Conservation (phyloP, 2,329 filamentous ascomycete genomes). For the Apiospora rasikravindrae region DNA sequence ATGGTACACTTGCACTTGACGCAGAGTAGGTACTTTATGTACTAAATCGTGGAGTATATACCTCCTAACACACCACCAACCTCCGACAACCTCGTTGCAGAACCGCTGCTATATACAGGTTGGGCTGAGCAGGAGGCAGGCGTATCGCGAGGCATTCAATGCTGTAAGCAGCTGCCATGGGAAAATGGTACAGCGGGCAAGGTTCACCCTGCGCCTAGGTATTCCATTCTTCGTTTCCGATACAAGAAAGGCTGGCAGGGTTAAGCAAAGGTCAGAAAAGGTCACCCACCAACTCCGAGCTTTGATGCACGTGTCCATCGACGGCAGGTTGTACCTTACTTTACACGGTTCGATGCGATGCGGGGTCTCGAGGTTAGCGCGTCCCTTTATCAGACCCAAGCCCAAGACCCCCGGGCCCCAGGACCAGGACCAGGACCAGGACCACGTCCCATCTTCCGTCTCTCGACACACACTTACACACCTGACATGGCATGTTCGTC, state of each 20-base stretch:
- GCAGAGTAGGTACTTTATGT: not conserved
- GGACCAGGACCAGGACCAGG: not conserved
- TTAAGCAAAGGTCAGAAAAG: not conserved
- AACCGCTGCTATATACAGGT: not conserved
- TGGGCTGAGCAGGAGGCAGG: not conserved
- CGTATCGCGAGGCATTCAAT: not conserved
- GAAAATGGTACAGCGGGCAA: not conserved
- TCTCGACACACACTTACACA: conserved; percentile 1
- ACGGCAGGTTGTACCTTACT: conserved; percentile 5
- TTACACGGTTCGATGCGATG: conserved; percentile 13
- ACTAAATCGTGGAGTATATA: not conserved
- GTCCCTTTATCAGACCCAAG: conserved; percentile 9
- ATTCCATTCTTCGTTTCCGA: not conserved
- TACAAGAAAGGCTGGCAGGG: not conserved
- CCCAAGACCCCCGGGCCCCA: not conserved
- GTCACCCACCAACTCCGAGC: not conserved
- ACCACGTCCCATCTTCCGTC: conserved; percentile 8
- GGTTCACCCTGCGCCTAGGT: not conserved
- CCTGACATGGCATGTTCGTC: conserved; percentile 9
- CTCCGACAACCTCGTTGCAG: not conserved
- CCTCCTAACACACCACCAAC: not conserved
- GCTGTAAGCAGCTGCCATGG: not conserved
- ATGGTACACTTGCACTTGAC: not conserved
- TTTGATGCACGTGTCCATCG: conserved; percentile 13
- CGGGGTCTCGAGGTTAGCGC: conserved; percentile 16